A percentile compares a stretch with the other conserved stretches of the same genome.
phyloP scores from a whole-genome alignment of 805 yeast genomes.

The Candida xiaguanensis region DNA sequence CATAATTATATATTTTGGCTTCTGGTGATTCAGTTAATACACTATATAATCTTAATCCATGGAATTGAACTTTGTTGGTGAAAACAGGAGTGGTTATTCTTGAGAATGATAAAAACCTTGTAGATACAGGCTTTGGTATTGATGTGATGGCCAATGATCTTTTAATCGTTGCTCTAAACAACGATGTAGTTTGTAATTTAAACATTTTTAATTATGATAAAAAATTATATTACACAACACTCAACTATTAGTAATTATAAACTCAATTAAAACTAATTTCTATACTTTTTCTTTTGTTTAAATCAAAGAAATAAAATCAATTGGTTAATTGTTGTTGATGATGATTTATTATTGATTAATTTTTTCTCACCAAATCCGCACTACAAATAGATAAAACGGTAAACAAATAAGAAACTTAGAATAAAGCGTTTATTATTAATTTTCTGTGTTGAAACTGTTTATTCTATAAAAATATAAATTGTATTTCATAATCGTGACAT shows the following conservation, averaged over 20 bases:
- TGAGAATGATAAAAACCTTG: slow-evolving; percentile 1
- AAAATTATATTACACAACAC: no score
- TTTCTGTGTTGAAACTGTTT: slow-evolving; percentile 6
- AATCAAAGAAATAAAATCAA: neutral
- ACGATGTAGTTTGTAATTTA: slow-evolving; percentile 7
- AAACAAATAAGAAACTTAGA: no score
- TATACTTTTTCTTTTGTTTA: no score
- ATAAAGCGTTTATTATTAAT: no score
- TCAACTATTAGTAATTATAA: no score
- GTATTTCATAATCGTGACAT: slow-evolving; percentile 5
- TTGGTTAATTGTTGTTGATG: neutral
- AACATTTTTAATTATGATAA: slow-evolving; percentile 1
- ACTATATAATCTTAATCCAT: slow-evolving; percentile 24
- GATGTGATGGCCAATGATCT: neutral
- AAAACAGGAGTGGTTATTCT: neutral
- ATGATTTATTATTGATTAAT: neutral
- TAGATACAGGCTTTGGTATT: neutral
- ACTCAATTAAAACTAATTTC: no score
- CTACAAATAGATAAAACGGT: slow-evolving; percentile 1
- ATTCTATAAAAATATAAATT: neutral
- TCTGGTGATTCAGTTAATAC: slow-evolving; percentile 34
- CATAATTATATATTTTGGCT: slow-evolving; percentile 51
- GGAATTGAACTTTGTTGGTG: neutral
- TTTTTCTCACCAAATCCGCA: neutral
- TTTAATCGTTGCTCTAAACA: slow-evolving; percentile 4